Evolutionary conservation across 2,329 filamentous ascomycete genomes (phyloP), one percentile per base, ranked within the genome.

Genomic region (Monilinia laxa): DNA sequence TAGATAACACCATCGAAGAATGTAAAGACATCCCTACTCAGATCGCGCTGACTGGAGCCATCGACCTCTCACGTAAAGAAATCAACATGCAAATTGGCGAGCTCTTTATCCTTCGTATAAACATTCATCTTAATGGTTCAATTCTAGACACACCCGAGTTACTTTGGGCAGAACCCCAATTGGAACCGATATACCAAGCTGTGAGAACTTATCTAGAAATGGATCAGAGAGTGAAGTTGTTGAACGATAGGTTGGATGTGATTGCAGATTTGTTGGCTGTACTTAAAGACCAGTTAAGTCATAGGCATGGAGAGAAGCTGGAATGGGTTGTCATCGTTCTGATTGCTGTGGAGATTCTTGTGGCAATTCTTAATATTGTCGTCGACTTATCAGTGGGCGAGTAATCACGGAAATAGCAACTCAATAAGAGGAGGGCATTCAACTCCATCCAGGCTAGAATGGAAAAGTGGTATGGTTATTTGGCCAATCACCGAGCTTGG

Each of bases 81-180:
- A 97, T 99, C 82, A 98, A 98, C 82, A 98, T 98, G 93, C 93
- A 98, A 79, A 97, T 99, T 69, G 95, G 95, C 77, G 93, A 99
- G 80, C 86, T 99, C 64, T 99, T 99, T 79, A 98, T 99, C 76
- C 82, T 99, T 42, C 88, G 95, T 68, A 98, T 99, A 81, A 97
- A 95, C 78, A 98, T 99, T 75, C 96, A 99, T 79, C 85, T 99
- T 62, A 97, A 98, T 78, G 95, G 95, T 45, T 96, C 92, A 40
- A 93, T 99, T 7, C 88, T 99, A 51, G 95, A 99, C 78, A 96
- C 93, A 12, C 95, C 95, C 0, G 95, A 99, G 80, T 84, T 99
- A 53, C 98, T 99, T 84, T 99, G 95, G 95, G 91, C 94, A 42
- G 95, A 99, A 79, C 95, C 95, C 11, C 93, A 97, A 78, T 84